A percentile compares a stretch with the other conserved stretches of the same genome.
phyloP scores from a whole-genome alignment of 192 early-diverging fungal genomes.

The Gonapodya prolifera region DNA sequence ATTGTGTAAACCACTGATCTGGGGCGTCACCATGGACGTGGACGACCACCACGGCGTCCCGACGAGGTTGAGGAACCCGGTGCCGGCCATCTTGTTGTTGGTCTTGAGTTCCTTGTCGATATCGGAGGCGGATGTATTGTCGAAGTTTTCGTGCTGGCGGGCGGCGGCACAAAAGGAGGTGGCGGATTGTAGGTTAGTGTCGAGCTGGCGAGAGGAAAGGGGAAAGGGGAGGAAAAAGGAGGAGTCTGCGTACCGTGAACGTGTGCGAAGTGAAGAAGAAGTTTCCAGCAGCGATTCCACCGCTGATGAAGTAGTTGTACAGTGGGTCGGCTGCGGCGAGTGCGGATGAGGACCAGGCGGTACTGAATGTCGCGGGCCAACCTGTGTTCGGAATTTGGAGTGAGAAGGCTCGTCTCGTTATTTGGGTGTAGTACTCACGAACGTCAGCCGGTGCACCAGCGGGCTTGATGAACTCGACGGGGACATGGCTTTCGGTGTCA shows the following conservation, averaged over 20 bases:
- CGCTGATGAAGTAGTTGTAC: neutral
- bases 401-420: neutral
- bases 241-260: neutral
- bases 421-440: neutral
- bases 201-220: no score
- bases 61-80: neutral
- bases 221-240: no score
- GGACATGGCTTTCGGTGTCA: neutral
- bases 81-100: neutral
- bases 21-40: conserved; percentile 3
- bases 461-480: neutral
- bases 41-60: conserved; percentile 7
- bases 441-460: neutral
- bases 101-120: conserved; percentile 7
- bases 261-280: conserved; percentile 7
- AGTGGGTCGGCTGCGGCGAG: neutral
- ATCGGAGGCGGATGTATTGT: conserved; percentile 5
- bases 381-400: neutral
- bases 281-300: neutral
- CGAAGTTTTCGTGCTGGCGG: conserved; percentile 2
- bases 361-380: neutral
- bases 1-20: conserved; percentile 10
- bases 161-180: neutral
- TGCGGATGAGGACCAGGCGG: neutral
- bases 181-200: neutral